Evolutionary conservation across 768 basidiomycete species (phyloP), one percentile per base, ranked within the genome.

Genomic region (Psilocybe subaeruginosa): DNA sequence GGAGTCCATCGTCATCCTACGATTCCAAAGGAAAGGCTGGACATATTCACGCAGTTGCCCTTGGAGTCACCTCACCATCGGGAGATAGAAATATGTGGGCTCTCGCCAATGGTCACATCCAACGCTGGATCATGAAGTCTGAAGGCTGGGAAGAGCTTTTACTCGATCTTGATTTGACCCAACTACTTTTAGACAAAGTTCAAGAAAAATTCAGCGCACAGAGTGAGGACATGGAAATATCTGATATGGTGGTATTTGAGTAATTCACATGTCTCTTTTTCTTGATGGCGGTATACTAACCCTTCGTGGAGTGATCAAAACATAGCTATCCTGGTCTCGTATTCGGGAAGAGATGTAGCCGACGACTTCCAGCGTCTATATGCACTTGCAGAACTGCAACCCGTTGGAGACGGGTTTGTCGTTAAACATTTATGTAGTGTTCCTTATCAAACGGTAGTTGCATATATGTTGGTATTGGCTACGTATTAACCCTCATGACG

Each of bases 81-180:
- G 77, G 81, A 16, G 85, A 85, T 11, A 73, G 78, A 61, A 82
- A 88, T 50, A 70, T 93, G 11, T 93, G 90, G 88, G 84, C 82
- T 9, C 74, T 92, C 41, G 83, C 89, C 3, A 88, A 89, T 54
- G 86, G 83, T 16, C 78, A 84, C 14, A 70, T 93, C 35, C 90
- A 92, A 68, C 83, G 80, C 60, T 94, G 92, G 92, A 83, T 79
- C 31, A 78, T 90, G 76, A 82, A 82, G 50, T 64, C 79, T 8
- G 89, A 88, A 68, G 89, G 87, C 35, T 89, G 87, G 85, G 91
- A 92, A 68, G 86, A 90, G 60, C 68, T 89, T 29, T 66, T 80
- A 2, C 59, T 81, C 37, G 89, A 91, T 63, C 74, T 76, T 46
- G 87, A 91, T 62, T 68, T 90, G n/a, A 76, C 78, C 0, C 77